phyloP scores from a whole-genome alignment of 306 rosid genomes.

The Adenanthera pavonina region DNA sequence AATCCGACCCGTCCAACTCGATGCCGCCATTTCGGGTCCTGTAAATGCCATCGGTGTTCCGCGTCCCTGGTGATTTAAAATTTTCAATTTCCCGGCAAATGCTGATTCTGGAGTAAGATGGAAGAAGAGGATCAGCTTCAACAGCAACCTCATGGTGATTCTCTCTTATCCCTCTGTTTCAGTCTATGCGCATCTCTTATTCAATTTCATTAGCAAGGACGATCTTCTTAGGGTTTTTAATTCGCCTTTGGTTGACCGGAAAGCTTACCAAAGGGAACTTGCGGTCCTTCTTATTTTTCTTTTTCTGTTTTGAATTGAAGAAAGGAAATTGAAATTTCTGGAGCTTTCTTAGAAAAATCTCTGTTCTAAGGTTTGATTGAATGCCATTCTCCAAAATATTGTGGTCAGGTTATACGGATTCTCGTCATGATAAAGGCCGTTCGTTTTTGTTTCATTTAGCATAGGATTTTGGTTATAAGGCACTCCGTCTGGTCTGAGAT shows the following conservation, averaged over 20 bases:
- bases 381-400: neutral
- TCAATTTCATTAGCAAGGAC: neutral
- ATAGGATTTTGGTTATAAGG: neutral
- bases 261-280: neutral
- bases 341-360: neutral
- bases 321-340: neutral
- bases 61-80: neutral
- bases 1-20: neutral
- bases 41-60: neutral
- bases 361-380: conserved; percentile 41
- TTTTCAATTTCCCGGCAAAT: conserved; percentile 51
- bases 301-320: neutral
- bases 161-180: conserved; percentile 39
- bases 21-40: neutral
- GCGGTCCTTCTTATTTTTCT: neutral
- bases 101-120: conserved; percentile 16
- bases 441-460: neutral
- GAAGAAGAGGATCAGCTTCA: conserved; percentile 42
- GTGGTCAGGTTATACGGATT: neutral
- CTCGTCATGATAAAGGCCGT: neutral
- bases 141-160: conserved; percentile 41
- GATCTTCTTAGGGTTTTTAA: conserved; percentile 27
- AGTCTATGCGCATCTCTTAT: neutral
- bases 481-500: neutral
- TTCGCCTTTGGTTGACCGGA: neutral